Percentiles rank a stretch among this genome's conserved stretches.
These are phyloP conservation scores for Cercospora zeae-maydis DNA, from an alignment of 2,329 filamentous ascomycete species.

Conservation along the genomic window DNA sequence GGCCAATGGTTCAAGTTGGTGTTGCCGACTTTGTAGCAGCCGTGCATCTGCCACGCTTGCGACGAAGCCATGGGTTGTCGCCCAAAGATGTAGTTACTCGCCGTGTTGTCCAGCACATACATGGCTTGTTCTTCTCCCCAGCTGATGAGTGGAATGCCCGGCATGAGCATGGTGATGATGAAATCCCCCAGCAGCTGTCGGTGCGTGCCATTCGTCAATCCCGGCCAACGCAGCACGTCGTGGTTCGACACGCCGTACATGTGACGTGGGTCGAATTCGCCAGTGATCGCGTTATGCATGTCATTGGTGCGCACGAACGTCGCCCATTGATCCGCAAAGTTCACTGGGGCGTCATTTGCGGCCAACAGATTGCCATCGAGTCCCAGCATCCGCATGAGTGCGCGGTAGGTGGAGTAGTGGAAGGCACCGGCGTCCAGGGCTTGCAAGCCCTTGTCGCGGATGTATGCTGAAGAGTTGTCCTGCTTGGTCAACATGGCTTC, in stretches of 20 bases:
- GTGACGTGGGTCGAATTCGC: conserved; percentile 60
- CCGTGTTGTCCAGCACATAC: conserved; percentile 62
- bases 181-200: conserved; percentile 57
- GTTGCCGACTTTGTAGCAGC: conserved; percentile 57
- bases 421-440: conserved; percentile 61
- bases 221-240: conserved; percentile 63
- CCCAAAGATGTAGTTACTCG: conserved; percentile 63
- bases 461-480: conserved; percentile 49
- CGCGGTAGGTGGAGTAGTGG: conserved; percentile 62
- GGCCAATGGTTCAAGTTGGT: conserved; percentile 59
- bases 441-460: conserved; percentile 51
- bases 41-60: conserved; percentile 62
- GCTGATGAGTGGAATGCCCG: conserved; percentile 57
- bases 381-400: conserved; percentile 59
- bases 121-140: conserved; percentile 67
- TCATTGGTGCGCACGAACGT: conserved; percentile 58
- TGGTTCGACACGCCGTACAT: conserved; percentile 64
- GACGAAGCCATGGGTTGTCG: conserved; percentile 60
- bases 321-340: conserved; percentile 56
- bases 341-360: conserved; percentile 52
- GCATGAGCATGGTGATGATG: conserved; percentile 57
- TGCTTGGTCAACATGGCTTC: conserved; percentile 46
- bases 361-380: conserved; percentile 56
- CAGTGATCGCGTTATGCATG: conserved; percentile 58
- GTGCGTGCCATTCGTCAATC: conserved; percentile 55